A percentile compares a stretch with the other conserved stretches of the same genome.
phyloP scores from a whole-genome alignment of 139 green algal species.

The Penium margaritaceum region DNA sequence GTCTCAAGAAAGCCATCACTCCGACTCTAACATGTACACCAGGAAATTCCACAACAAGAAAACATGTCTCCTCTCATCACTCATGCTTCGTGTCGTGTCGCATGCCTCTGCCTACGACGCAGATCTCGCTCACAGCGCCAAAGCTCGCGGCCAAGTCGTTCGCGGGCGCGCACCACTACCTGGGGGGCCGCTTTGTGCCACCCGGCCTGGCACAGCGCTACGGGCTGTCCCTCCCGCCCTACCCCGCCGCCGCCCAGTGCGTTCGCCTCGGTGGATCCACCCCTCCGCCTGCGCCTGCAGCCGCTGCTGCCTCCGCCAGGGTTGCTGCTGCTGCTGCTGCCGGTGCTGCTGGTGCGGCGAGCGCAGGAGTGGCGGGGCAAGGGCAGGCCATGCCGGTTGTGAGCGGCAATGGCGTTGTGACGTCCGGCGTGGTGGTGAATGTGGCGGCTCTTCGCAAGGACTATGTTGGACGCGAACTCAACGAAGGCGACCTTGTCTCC shows the following conservation, averaged over 20 bases:
- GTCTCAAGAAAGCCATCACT: too few species aligned
- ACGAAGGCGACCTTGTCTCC: too few species aligned
- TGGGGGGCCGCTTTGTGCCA: slow-evolving; percentile 89
- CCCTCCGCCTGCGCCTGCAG: background rate
- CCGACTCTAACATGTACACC: too few species aligned
- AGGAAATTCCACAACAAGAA: too few species aligned
- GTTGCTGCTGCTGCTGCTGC: background rate
- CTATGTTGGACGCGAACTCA: too few species aligned
- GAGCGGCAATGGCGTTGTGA: background rate
- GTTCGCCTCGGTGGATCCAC: slow-evolving; percentile 20
- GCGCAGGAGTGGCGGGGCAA: background rate
- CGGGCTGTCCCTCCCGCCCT: slow-evolving; percentile 63
- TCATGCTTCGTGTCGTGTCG: too few species aligned
- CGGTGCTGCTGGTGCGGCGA: background rate
- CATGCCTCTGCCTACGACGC: background rate
- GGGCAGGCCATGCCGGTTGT: background rate
- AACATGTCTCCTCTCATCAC: too few species aligned
- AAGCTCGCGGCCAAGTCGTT: slow-evolving; percentile 75
- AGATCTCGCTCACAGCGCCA: slow-evolving; percentile 79
- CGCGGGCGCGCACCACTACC: slow-evolving; percentile 77
- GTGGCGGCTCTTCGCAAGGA: background rate
- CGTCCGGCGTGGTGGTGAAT: background rate
- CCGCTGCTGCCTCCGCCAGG: background rate
- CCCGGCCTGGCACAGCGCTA: slow-evolving; percentile 54
- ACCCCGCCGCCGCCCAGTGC: slow-evolving; percentile 60